phyloP scores from a whole-genome alignment of 768 basidiomycete genomes.

The Austroboletus festivus region DNA sequence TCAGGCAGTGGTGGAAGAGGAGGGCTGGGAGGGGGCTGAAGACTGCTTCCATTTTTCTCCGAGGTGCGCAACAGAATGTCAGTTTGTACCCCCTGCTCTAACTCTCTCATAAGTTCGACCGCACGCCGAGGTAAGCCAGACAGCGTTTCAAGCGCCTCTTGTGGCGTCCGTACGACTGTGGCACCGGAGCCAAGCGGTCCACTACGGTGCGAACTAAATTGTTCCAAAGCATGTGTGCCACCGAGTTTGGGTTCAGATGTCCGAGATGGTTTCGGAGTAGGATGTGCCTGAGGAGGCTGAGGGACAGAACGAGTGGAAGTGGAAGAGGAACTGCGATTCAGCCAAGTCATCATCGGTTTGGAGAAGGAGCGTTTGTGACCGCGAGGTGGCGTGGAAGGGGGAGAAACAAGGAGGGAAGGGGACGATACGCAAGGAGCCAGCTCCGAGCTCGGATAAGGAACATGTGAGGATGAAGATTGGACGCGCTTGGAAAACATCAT shows the following conservation, averaged over 20 bases:
- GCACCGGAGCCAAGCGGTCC: conserved; percentile 69
- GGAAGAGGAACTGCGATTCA: conserved; percentile 37
- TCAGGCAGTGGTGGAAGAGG: conserved; percentile 55
- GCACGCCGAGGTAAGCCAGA: conserved; percentile 19
- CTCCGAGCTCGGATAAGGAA: conserved; percentile 22
- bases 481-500: conserved; percentile 27
- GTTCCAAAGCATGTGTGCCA: conserved; percentile 28
- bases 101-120: conserved; percentile 7
- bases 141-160: conserved; percentile 56
- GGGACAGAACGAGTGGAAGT: conserved; percentile 23
- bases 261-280: conserved; percentile 37
- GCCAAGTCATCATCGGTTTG: conserved; percentile 44
- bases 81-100: conserved; percentile 11
- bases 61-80: conserved; percentile 9
- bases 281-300: conserved; percentile 12
- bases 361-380: conserved; percentile 37
- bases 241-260: conserved; percentile 43
- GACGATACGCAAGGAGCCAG: conserved; percentile 24
- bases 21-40: conserved; percentile 38
- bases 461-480: conserved; percentile 16
- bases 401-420: conserved; percentile 23
- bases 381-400: conserved; percentile 28
- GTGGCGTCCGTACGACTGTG: conserved; percentile 73
- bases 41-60: conserved; percentile 15
- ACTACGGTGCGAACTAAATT: conserved; percentile 32